phyloP scores from a whole-genome alignment of 352 stramenopile genomes.

The Discostella stelligera region DNA sequence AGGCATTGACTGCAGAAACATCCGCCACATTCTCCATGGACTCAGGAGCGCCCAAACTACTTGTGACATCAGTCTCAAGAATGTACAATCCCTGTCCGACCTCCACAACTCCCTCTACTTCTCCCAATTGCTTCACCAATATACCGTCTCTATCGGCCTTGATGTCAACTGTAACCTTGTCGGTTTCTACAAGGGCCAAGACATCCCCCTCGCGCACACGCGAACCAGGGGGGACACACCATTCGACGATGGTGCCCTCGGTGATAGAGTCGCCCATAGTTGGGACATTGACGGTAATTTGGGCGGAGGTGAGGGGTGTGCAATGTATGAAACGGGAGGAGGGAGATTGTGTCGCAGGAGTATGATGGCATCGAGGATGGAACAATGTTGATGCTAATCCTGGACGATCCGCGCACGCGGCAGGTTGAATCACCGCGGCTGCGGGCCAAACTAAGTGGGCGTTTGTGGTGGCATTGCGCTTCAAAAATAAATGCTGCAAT shows the following conservation, averaged over 20 bases:
- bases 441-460: neutral
- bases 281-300: conserved; percentile 66
- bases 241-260: conserved; percentile 79
- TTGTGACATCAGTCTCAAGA: conserved; percentile 61
- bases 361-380: neutral
- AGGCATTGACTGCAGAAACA: conserved; percentile 3
- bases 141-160: conserved; percentile 73
- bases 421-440: neutral
- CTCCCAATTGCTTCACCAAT: conserved; percentile 62
- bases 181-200: conserved; percentile 74
- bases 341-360: neutral
- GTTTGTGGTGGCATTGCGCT: neutral
- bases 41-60: conserved; percentile 22
- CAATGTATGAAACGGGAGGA: conserved; percentile 16
- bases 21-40: neutral
- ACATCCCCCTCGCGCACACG: conserved; percentile 69
- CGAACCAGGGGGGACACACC: conserved; percentile 60
- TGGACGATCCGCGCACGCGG: neutral
- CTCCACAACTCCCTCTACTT: conserved; percentile 74
- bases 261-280: conserved; percentile 80
- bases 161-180: conserved; percentile 82
- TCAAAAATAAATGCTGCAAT: neutral
- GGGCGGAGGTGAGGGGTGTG: conserved; percentile 1
- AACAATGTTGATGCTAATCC: neutral
- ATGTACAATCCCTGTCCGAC: conserved; percentile 73